Base-by-base conservation (phyloP, 2,329 filamentous ascomycete species). In the Thelonectria discophora region DNA sequence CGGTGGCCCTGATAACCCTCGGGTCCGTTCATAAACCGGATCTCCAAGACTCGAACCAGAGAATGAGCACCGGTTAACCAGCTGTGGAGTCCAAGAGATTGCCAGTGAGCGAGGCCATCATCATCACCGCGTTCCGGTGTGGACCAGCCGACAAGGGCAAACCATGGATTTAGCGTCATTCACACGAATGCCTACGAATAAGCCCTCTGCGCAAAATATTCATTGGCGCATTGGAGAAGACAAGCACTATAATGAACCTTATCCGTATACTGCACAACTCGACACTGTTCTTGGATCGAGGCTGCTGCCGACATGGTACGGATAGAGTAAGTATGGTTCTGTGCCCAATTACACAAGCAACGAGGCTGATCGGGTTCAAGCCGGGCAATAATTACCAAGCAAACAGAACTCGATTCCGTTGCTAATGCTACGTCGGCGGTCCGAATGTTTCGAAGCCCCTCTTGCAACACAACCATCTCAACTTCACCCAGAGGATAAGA, bases 1-100 rank as follows among this genome's bases (percentile, higher is more conserved):
- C 42, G 43, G 27, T 40, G 46, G 47, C 40, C 18, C 54, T 47
- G 45, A 56, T 46, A 51, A 40, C 48, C 56, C 53, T 53, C 53
- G 40, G 42, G 21, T 47, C 53, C 49, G 20, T 48, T 51, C 40
- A 55, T 34, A 46, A 52, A 40, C 40, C 52, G 32, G 56, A 57
- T 56, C 52, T 55, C 27, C 27, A 30, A 30, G 27, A 30, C 27
- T 30, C 58, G 32, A 58, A 65, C 49, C 48, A 48, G 40, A 43
- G 53, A 45, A 46, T 54, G 49, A 65, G 46, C 56, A 47, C 51
- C 60, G 7, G 27, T 30, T 30, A 51, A 63, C 45, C 57, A 39
- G 34, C 39, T 54, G 67, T 65, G 64, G 69, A 47, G 63, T 67
- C 48, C n/a, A 32, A 63, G 66, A 69, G 60, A 70, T 66, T 70